Conservation (phyloP, 306 rosid species). For the Clitoria ternatea region DNA sequence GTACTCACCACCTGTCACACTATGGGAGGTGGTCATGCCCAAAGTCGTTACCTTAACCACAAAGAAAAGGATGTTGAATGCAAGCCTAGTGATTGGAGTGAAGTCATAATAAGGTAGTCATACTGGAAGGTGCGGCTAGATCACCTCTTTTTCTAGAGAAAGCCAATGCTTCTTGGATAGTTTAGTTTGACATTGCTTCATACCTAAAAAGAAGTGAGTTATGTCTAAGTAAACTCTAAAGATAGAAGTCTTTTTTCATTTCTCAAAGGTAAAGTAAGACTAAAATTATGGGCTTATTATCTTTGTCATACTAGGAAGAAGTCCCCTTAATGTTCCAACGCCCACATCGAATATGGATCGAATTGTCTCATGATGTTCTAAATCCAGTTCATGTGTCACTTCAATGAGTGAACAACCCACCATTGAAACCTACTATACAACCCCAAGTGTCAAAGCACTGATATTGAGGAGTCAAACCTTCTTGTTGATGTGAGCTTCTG, state of each 20-base stretch:
- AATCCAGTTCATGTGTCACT: constrained; percentile 2
- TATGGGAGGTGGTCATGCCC: too few species aligned
- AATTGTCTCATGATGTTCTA: background rate
- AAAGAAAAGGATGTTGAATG: too few species aligned
- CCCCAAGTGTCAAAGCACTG: too few species aligned
- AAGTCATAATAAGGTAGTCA: background rate
- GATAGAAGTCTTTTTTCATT: background rate
- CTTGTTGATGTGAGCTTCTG: too few species aligned
- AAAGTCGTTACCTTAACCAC: too few species aligned
- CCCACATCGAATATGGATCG: background rate
- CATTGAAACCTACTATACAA: too few species aligned
- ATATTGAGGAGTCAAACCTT: too few species aligned
- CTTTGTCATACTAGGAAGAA: background rate
- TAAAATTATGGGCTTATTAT: too few species aligned
- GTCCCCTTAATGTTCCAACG: constrained; percentile 7
- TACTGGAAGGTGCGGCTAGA: background rate
- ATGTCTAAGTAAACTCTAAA: background rate
- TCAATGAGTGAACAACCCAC: too few species aligned
- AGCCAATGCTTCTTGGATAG: background rate
- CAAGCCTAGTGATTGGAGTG: background rate
- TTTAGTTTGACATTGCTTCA: background rate
- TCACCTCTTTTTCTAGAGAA: background rate
- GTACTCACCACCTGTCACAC: too few species aligned
- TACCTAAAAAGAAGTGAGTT: background rate
- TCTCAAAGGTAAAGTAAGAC: background rate